phyloP scores from a whole-genome alignment of 129 eudicot genomes.

The Saposhnikovia divaricata region DNA sequence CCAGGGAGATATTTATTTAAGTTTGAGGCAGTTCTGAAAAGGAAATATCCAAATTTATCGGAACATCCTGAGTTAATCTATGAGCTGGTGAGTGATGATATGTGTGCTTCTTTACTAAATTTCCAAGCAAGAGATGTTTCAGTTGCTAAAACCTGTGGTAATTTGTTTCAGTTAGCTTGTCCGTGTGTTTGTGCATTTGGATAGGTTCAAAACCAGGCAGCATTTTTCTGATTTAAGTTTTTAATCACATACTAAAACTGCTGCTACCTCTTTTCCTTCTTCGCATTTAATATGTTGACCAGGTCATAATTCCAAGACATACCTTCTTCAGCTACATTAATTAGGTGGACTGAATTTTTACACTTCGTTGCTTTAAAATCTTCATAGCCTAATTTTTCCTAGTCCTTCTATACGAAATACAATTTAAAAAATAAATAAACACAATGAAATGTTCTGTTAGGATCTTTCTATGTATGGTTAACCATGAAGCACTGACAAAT shows the following conservation, averaged over 20 bases:
- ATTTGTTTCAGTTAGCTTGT: not conserved
- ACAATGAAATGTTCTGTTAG: not conserved
- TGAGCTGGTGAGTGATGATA: constrained; percentile 47
- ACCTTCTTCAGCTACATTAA: not conserved
- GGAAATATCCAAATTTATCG: constrained; percentile 48
- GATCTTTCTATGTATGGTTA: not conserved
- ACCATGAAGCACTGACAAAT: not conserved
- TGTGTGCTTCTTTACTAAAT: not conserved
- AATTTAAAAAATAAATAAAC: not conserved
- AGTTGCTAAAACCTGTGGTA: not conserved
- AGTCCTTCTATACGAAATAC: not conserved
- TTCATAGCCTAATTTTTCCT: not conserved
- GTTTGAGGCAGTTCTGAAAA: constrained; percentile 53
- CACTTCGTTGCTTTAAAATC: not conserved
- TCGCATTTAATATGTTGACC: not conserved
- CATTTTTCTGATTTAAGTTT: not conserved
- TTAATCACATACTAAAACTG: not conserved
- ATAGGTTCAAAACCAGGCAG: not conserved
- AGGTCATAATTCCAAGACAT: not conserved
- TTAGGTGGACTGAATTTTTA: not conserved
- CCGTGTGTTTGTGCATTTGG: not conserved
- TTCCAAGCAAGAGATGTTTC: not conserved
- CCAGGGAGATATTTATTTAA: constrained; percentile 42
- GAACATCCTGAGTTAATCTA: constrained; percentile 48
- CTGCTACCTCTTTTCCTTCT: not conserved